These are phyloP conservation scores for Metahyphopichia silvanorum DNA, from an alignment of 805 yeast genomes.

Conservation along the genomic window DNA sequence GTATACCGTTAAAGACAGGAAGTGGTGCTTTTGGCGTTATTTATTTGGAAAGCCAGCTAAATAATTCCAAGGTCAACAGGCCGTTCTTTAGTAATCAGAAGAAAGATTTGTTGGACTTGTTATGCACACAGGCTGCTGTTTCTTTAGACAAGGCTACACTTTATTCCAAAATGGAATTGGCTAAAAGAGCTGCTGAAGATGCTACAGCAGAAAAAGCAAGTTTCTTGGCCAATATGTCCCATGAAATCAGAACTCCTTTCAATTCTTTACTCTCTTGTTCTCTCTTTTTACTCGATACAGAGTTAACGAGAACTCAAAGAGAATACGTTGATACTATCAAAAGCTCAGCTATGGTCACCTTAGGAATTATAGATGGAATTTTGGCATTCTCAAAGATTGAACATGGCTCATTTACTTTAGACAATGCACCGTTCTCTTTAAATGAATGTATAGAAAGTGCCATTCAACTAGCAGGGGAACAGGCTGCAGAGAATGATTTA, in stretches of 20 bases:
- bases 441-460: slow-evolving; percentile 47
- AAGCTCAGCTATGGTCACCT: slow-evolving; percentile 48
- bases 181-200: slow-evolving; percentile 44
- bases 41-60: slow-evolving; percentile 33
- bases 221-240: slow-evolving; percentile 54
- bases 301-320: slow-evolving; percentile 38
- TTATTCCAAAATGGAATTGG: slow-evolving; percentile 45
- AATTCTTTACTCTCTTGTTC: slow-evolving; percentile 49
- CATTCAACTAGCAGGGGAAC: slow-evolving; percentile 46
- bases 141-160: slow-evolving; percentile 46
- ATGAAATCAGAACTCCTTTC: slow-evolving; percentile 56
- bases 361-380: slow-evolving; percentile 52
- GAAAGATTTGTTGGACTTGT: slow-evolving; percentile 37
- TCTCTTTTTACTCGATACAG: slow-evolving; percentile 47
- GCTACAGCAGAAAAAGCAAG: slow-evolving; percentile 55
- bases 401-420: slow-evolving; percentile 49
- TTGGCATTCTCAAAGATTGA: slow-evolving; percentile 54
- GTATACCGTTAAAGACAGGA: slow-evolving; percentile 45
- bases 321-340: slow-evolving; percentile 53
- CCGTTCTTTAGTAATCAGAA: slow-evolving; percentile 29
- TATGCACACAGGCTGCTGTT: slow-evolving; percentile 52
- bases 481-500: slow-evolving; percentile 40
- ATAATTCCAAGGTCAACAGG: neutral
- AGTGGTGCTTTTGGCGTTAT: slow-evolving; percentile 42
- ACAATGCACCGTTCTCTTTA: slow-evolving; percentile 41